Conservation (phyloP, 768 basidiomycete species). For the Pisolithus microcarpus region DNA sequence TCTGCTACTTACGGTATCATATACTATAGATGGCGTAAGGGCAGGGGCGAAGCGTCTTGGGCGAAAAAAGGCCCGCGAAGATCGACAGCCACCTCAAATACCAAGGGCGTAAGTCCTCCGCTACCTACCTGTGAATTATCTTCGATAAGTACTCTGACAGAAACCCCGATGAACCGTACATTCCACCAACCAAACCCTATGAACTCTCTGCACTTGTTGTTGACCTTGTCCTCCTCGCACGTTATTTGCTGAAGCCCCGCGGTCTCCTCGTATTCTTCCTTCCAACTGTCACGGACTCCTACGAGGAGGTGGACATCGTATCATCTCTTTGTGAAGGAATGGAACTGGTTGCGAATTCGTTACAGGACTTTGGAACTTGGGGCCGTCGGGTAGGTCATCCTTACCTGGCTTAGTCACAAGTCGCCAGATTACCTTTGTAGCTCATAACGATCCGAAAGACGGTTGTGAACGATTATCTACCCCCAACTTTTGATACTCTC, state of each 20-base stretch:
- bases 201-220: constrained; percentile 76
- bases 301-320: constrained; percentile 79
- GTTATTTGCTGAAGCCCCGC: constrained; percentile 76
- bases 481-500: constrained; percentile 46
- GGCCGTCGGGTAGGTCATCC: constrained; percentile 66
- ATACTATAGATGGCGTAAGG: constrained; percentile 74
- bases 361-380: constrained; percentile 95
- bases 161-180: constrained; percentile 56
- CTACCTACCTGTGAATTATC: background rate
- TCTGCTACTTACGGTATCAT: background rate
- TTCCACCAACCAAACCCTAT: constrained; percentile 89
- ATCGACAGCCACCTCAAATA: constrained; percentile 21
- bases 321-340: constrained; percentile 78
- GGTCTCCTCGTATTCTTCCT: constrained; percentile 95
- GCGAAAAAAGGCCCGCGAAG: constrained; percentile 43
- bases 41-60: constrained; percentile 82
- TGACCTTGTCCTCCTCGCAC: constrained; percentile 76
- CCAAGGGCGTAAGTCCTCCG: constrained; percentile 39
- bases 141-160: background rate
- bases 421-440: constrained; percentile 31
- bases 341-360: constrained; percentile 79
- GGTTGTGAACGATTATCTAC: constrained; percentile 36
- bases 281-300: constrained; percentile 87
- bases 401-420: background rate
- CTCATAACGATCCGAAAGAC: constrained; percentile 86